Conservation (phyloP, 441 rosid species). For the Geranium incanum region DNA sequence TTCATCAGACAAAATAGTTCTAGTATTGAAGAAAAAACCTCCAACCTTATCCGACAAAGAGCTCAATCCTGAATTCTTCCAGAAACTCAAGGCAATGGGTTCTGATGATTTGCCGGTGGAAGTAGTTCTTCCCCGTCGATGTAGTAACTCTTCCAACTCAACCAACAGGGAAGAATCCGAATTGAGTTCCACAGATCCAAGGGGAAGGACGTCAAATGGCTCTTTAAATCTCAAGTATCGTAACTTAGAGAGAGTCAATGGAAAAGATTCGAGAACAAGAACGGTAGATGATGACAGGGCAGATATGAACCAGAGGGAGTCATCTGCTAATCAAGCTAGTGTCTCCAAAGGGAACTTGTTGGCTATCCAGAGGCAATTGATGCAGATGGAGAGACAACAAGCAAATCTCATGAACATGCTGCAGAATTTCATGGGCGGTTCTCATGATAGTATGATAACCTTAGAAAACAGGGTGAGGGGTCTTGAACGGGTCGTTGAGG, state of each 20-base stretch:
- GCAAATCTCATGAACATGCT: slow-evolving; percentile 87
- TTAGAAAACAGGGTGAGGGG: slow-evolving; percentile 91
- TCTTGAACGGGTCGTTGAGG: slow-evolving; percentile 93
- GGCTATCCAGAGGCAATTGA: slow-evolving; percentile 91
- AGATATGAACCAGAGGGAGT: slow-evolving; percentile 47
- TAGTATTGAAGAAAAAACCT: slow-evolving; percentile 80
- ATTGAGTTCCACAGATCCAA: slow-evolving; percentile 37
- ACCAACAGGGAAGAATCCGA: slow-evolving; percentile 50
- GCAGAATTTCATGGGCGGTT: slow-evolving; percentile 99
- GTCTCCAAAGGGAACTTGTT: slow-evolving; percentile 76
- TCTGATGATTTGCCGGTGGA: slow-evolving; percentile 83
- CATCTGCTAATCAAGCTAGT: slow-evolving; percentile 44
- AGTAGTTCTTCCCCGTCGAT: slow-evolving; percentile 81
- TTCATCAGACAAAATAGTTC: slow-evolving; percentile 56
- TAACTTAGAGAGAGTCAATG: slow-evolving; percentile 43
- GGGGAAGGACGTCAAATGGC: slow-evolving; percentile 40
- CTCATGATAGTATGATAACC: slow-evolving; percentile 87
- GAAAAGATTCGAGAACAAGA: slow-evolving; percentile 50
- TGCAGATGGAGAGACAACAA: slow-evolving; percentile 93
- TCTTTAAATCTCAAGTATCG: slow-evolving; percentile 37
- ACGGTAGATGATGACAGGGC: slow-evolving; percentile 47
- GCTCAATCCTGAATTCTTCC: slow-evolving; percentile 89
- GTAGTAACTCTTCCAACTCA: slow-evolving; percentile 46
- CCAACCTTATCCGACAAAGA: slow-evolving; percentile 76
- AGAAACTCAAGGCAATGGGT: slow-evolving; percentile 71